phyloP scores from a whole-genome alignment of 179 eudicot genomes.

The Nepenthes alata region DNA sequence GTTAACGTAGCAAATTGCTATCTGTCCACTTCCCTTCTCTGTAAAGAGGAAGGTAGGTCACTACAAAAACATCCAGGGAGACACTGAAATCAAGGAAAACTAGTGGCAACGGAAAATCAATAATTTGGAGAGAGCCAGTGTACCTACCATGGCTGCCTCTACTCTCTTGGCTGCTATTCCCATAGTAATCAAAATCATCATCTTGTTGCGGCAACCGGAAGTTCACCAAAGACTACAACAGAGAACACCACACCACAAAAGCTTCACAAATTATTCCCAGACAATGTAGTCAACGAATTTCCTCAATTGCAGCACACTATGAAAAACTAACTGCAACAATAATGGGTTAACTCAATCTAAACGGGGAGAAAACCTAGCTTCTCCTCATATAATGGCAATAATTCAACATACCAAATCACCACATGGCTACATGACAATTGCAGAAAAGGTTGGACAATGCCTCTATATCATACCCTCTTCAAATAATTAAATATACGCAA shows the following conservation, averaged over 20 bases:
- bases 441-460: no score
- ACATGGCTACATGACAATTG: no score
- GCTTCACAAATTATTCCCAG: slow-evolving; percentile 1
- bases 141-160: slow-evolving; percentile 69
- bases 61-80: no score
- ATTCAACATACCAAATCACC: neutral
- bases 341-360: no score
- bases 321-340: no score
- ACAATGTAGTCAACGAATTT: neutral
- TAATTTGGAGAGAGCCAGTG: neutral
- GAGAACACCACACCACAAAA: slow-evolving; percentile 4
- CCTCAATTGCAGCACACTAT: neutral
- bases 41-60: no score
- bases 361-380: slow-evolving; percentile 5
- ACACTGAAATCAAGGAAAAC: neutral
- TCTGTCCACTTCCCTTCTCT: no score
- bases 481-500: no score
- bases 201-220: slow-evolving; percentile 71
- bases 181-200: slow-evolving; percentile 74
- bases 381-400: neutral
- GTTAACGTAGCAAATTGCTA: no score
- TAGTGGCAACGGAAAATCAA: neutral
- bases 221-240: slow-evolving; percentile 78
- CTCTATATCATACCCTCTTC: no score
- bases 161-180: slow-evolving; percentile 88